Evolutionary conservation across 306 rosid genomes (phyloP).

Genomic region (Aeschynomene evenia): DNA sequence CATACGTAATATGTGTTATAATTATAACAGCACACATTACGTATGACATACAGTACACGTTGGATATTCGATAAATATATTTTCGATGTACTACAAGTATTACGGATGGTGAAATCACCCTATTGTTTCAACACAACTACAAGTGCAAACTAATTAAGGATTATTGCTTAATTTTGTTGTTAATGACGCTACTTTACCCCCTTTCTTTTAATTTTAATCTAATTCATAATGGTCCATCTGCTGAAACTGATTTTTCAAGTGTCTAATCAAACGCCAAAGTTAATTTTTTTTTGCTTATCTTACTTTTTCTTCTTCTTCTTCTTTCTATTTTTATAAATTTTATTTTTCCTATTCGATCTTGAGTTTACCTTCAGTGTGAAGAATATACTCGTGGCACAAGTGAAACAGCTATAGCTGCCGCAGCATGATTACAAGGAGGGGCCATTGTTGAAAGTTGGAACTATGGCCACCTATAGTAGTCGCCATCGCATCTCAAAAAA

Average conservation of each 20-base stretch:
- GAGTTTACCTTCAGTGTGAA: slow-evolving; percentile 28
- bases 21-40: no score
- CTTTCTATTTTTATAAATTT: no score
- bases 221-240: not conserved
- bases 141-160: slow-evolving; percentile 20
- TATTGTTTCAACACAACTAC: not conserved
- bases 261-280: slow-evolving; percentile 33
- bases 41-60: no score
- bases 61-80: no score
- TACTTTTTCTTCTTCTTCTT: not conserved
- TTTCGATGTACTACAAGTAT: no score
- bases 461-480: slow-evolving; percentile 34
- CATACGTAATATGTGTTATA: no score
- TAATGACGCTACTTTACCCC: not conserved
- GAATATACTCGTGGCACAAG: slow-evolving; percentile 31
- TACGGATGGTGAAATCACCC: not conserved
- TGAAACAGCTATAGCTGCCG: slow-evolving; percentile 1
- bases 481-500: slow-evolving; percentile 33
- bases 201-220: not conserved
- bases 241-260: slow-evolving; percentile 16
- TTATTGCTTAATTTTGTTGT: not conserved
- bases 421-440: slow-evolving; percentile 38
- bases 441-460: slow-evolving; percentile 38
- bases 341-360: not conserved
- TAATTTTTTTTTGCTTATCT: not conserved